These are phyloP conservation scores for Pythium scleroteichum DNA, from an alignment of 352 stramenopile genomes.

Conservation along the genomic window DNA sequence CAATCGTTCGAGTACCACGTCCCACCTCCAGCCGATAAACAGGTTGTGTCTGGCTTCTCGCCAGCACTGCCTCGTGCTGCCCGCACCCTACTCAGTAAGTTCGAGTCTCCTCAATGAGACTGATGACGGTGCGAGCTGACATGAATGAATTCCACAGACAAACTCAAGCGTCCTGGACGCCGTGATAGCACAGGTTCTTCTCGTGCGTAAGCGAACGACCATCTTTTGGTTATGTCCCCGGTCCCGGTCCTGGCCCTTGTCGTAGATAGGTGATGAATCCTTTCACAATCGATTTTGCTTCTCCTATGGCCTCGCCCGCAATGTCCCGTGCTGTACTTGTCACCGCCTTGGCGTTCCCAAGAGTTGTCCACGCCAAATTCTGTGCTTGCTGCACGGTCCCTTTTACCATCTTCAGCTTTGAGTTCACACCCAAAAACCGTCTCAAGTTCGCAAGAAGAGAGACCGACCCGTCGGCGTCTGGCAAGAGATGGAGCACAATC, in stretches of 20 bases:
- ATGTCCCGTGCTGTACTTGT: conserved; percentile 85
- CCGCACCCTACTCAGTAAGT: conserved; percentile 22
- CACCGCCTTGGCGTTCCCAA: conserved; percentile 82
- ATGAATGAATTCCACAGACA: conserved; percentile 6
- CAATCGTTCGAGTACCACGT: conserved; percentile 81
- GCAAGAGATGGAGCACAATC: conserved; percentile 75
- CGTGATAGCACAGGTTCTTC: conserved; percentile 16
- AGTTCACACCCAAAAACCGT: conserved; percentile 72
- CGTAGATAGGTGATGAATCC: conserved; percentile 71
- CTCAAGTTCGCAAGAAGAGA: conserved; percentile 75
- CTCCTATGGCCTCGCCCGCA: conserved; percentile 76
- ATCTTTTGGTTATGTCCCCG: neutral
- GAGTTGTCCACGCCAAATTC: conserved; percentile 76
- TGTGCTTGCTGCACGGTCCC: conserved; percentile 88
- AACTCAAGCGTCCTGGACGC: conserved; percentile 27
- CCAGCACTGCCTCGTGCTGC: conserved; percentile 31
- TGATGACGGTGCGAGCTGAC: neutral
- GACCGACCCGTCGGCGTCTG: conserved; percentile 75
- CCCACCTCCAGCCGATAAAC: conserved; percentile 26
- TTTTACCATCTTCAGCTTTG: conserved; percentile 87
- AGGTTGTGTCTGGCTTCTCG: conserved; percentile 40
- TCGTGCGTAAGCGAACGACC: conserved; percentile 7
- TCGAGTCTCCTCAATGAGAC: too few species aligned
- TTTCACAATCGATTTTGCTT: conserved; percentile 83
- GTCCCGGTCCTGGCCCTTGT: conserved; percentile 16